Evolutionary conservation across 257 asterid species (phyloP), one percentile per base, ranked within the genome.

Genomic region (Verbascum thapsus): DNA sequence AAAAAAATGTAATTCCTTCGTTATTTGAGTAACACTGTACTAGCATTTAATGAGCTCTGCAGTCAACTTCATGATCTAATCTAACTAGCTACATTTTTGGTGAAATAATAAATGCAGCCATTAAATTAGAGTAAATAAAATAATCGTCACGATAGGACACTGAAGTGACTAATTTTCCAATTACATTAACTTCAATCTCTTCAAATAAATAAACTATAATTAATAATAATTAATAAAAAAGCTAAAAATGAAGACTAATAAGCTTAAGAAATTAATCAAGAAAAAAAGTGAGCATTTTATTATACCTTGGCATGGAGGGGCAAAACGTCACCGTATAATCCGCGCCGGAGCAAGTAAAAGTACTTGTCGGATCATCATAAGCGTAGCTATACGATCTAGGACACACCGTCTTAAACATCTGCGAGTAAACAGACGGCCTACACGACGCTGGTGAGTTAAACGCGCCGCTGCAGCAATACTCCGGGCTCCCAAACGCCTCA

Each of bases 331-430:
- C 57, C 11, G 91, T 82, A 65, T 91, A 91, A 64, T 85, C 98
- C 7, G 98, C 98, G 7, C 84, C 88, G 48, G 94, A 66, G 72
- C 98, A 91, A 8, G 98, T 91, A 74, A 91, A 91, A 35, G 98
- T 91, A 79, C 98, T 91, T 1, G 95, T 91, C 18, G 98, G 96
- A 71, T 91, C 98, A 59, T 91, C 98, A 47, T 91, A 91, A 16
- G 98, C 98, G 63, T 91, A 91, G 83, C 98, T 91, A 7, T 91
- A 91, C 0, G 98, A 88, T 56, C 96, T 82, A 7, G 96, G 98
- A 42, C 96, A 91, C 0, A 78, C 90, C 13, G 78, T 17, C 86
- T 91, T 91, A 47, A 91, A 91, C 95, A 91, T 72, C 76, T 81
- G 70, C 10, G 98, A 83, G 73, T 91, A 91, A 18, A 80, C 85